Evolutionary conservation across 2,329 filamentous ascomycete genomes (phyloP).

Genomic region (Neonectria faginata): DNA sequence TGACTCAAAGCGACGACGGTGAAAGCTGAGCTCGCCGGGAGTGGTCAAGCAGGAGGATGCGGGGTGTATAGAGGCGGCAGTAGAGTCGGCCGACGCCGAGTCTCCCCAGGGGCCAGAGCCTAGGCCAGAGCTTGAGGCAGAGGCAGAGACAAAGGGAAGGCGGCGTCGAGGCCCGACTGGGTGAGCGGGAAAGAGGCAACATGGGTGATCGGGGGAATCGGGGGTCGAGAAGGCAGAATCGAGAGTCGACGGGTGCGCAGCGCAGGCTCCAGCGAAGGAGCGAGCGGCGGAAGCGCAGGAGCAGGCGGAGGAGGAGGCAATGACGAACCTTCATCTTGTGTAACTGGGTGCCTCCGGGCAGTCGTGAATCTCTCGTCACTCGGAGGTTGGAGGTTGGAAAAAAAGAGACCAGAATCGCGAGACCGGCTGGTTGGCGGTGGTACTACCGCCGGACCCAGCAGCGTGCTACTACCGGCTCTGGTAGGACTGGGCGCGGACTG

Average conservation of each 20-base stretch:
- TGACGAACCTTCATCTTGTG: conserved; percentile 54
- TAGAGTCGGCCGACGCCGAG: conserved; percentile 1
- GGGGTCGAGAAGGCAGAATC: conserved; percentile 7
- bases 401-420: conserved; percentile 42
- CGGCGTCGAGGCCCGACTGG: conserved; percentile 14
- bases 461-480: conserved; percentile 36
- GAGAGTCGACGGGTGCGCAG: conserved; percentile 18
- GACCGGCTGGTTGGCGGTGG: conserved; percentile 35
- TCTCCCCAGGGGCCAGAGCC: conserved; percentile 5
- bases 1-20: conserved; percentile 30
- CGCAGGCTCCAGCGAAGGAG: conserved; percentile 27
- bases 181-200: conserved; percentile 3
- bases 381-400: conserved; percentile 35
- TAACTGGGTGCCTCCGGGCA: conserved; percentile 47
- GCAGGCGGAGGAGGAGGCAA: conserved; percentile 29
- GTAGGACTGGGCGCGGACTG: conserved; percentile 25
- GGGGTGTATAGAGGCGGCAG: conserved; percentile 5
- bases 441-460: conserved; percentile 32
- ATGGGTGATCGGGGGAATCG: conserved; percentile 12
- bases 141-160: conserved; percentile 8
- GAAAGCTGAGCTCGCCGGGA: conserved; percentile 25
- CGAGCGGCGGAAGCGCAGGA: conserved; percentile 21
- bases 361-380: conserved; percentile 43
- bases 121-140: background rate
- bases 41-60: conserved; percentile 22